Percentiles rank a stretch among this genome's conserved stretches.
Evolutionary conservation across 257 asterid genomes (phyloP).

Genomic region (Petunia secreta): DNA sequence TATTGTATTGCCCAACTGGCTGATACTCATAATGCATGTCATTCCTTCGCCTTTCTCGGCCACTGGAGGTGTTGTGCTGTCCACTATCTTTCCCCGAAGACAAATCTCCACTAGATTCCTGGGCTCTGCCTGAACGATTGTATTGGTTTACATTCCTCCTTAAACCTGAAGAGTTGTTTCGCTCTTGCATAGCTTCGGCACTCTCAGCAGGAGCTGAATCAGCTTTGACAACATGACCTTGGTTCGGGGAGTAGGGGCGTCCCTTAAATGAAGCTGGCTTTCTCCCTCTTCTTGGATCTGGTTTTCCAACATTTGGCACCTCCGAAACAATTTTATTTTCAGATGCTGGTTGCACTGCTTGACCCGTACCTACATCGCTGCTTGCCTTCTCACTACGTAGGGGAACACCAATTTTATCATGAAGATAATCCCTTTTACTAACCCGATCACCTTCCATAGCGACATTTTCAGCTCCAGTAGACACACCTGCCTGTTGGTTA

Average conservation of each 20-base stretch:
- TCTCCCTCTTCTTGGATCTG: constrained; percentile 46
- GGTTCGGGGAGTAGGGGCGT: constrained; percentile 58
- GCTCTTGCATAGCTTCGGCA: constrained; percentile 47
- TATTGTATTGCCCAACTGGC: constrained; percentile 68
- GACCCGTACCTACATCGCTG: constrained; percentile 33
- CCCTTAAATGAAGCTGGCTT: constrained; percentile 52
- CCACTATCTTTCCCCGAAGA: constrained; percentile 47
- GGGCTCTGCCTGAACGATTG: constrained; percentile 49
- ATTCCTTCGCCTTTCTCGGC: constrained; percentile 64
- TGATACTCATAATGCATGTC: constrained; percentile 75
- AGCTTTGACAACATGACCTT: constrained; percentile 44
- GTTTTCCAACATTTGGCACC: not conserved
- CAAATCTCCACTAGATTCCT: constrained; percentile 70
- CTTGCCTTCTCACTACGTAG: constrained; percentile 38
- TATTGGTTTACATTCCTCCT: constrained; percentile 59
- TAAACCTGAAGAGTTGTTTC: constrained; percentile 45
- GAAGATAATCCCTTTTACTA: constrained; percentile 52
- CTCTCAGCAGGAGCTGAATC: constrained; percentile 40
- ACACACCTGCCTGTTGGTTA: constrained; percentile 48
- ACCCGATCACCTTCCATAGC: constrained; percentile 41
- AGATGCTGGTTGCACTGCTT: constrained; percentile 27
- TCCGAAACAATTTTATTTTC: constrained; percentile 28
- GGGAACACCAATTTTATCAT: constrained; percentile 37
- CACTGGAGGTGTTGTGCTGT: constrained; percentile 41
- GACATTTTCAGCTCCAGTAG: constrained; percentile 41